Evolutionary conservation across 257 asterid species (phyloP).

Genomic region (Eustoma russellianum): DNA sequence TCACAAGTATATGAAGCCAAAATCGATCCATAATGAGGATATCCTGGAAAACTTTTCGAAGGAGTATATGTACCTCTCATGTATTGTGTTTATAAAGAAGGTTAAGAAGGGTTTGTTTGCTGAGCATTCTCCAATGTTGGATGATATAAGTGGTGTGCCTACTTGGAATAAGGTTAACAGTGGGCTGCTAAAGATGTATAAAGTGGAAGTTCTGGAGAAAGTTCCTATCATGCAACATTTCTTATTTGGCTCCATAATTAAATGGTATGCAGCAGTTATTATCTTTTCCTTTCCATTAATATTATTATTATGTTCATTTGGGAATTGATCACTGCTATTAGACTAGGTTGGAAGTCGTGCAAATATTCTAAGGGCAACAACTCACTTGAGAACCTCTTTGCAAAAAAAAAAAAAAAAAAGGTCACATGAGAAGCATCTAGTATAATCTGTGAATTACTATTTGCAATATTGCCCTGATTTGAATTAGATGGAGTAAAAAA

Average conservation of each 20-base stretch:
- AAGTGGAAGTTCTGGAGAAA: conserved; percentile 81
- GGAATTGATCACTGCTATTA: too few species aligned
- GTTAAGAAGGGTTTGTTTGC: conserved; percentile 87
- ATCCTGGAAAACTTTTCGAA: conserved; percentile 72
- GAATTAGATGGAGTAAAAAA: too few species aligned
- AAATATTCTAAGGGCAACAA: too few species aligned
- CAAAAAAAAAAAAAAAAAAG: too few species aligned
- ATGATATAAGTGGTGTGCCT: conserved; percentile 91
- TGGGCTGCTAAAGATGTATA: conserved; percentile 92
- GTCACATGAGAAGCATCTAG: too few species aligned
- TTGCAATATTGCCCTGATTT: too few species aligned
- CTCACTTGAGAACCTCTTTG: too few species aligned
- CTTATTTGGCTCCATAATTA: conserved; percentile 80
- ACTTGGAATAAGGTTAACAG: conserved; percentile 85
- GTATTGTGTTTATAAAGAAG: conserved; percentile 72
- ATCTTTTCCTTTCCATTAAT: not conserved
- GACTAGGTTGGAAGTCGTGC: too few species aligned
- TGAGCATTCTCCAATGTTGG: conserved; percentile 96
- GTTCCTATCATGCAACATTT: conserved; percentile 98
- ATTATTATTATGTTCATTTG: too few species aligned
- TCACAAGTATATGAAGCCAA: conserved; percentile 97
- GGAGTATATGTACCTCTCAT: conserved; percentile 71
- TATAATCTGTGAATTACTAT: too few species aligned
- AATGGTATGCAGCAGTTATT: conserved; percentile 45
- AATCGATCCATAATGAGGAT: conserved; percentile 84